Evolutionary conservation across 352 stramenopile genomes (phyloP).

Genomic region (Phytophthora citrophthora): DNA sequence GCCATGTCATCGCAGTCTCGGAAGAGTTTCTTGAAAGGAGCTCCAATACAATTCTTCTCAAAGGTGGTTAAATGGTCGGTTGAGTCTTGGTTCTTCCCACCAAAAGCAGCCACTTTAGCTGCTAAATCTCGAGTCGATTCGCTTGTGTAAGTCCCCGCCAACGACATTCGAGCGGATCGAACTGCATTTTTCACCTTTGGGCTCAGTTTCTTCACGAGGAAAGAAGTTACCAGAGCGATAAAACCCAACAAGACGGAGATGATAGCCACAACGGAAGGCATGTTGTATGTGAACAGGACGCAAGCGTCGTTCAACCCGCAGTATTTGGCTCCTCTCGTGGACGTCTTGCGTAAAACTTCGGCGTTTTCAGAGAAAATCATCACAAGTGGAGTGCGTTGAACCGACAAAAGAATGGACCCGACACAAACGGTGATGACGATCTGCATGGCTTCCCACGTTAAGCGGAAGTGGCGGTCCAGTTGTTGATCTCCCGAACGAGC

Average conservation of each 20-base stretch:
- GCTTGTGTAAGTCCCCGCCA: not conserved
- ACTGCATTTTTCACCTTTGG: not conserved
- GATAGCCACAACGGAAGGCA: slow-evolving; percentile 3
- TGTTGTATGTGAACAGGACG: slow-evolving; percentile 23
- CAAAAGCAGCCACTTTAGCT: too few relatives aligned
- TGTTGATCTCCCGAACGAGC: slow-evolving; percentile 17
- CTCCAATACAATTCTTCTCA: slow-evolving; percentile 19
- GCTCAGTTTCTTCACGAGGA: slow-evolving; percentile 2
- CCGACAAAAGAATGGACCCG: not conserved
- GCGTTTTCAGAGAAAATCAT: slow-evolving; percentile 15
- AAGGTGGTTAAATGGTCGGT: not conserved
- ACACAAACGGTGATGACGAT: slow-evolving; percentile 7
- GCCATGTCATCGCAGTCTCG: slow-evolving; percentile 15
- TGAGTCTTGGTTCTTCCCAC: too few relatives aligned
- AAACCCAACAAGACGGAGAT: slow-evolving; percentile 1
- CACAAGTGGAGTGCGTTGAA: not conserved
- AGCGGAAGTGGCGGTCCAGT: slow-evolving; percentile 24
- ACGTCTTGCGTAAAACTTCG: slow-evolving; percentile 2
- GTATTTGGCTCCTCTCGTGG: slow-evolving; percentile 5
- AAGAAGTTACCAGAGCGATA: slow-evolving; percentile 7
- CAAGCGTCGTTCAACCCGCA: slow-evolving; percentile 28
- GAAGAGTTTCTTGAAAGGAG: slow-evolving; percentile 9
- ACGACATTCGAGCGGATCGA: not conserved
- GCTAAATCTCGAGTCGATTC: not conserved
- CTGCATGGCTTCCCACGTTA: slow-evolving; percentile 27